These are phyloP conservation scores for Trametes gibbosa DNA, from an alignment of 768 basidiomycete species.

Conservation along the genomic window DNA sequence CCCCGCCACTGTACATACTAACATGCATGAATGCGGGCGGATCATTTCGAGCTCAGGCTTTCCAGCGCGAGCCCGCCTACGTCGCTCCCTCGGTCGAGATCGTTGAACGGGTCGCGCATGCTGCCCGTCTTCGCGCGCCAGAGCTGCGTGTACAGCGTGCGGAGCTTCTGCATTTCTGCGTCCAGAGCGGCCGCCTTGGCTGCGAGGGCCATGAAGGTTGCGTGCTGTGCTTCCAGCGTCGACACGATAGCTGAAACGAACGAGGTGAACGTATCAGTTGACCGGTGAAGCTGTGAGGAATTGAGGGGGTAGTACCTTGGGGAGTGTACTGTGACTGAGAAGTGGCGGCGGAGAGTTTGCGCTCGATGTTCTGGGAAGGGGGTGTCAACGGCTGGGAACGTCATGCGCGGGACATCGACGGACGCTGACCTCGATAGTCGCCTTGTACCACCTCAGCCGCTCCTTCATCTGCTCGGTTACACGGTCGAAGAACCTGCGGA, in stretches of 20 bases:
- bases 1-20: background rate
- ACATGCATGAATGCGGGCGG: background rate
- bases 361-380: slow-evolving; percentile 68
- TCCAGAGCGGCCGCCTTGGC: slow-evolving; percentile 73
- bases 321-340: slow-evolving; percentile 66
- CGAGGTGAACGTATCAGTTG: slow-evolving; percentile 6
- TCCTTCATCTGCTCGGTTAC: slow-evolving; percentile 72
- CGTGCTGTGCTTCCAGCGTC: slow-evolving; percentile 78
- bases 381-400: slow-evolving; percentile 2
- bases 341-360: slow-evolving; percentile 69
- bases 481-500: slow-evolving; percentile 65
- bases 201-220: slow-evolving; percentile 73
- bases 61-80: slow-evolving; percentile 47
- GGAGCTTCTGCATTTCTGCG: slow-evolving; percentile 73
- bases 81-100: slow-evolving; percentile 37
- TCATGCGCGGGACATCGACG: background rate
- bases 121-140: slow-evolving; percentile 82
- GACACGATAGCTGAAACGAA: slow-evolving; percentile 57
- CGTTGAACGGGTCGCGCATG: slow-evolving; percentile 78
- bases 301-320: slow-evolving; percentile 52
- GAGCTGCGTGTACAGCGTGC: slow-evolving; percentile 68
- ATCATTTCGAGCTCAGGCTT: slow-evolving; percentile 35
- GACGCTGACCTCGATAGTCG: slow-evolving; percentile 66
- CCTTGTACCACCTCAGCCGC: slow-evolving; percentile 73
- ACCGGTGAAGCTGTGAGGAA: background rate